Evolutionary conservation across 805 yeast genomes (phyloP), one percentile per base, ranked within the genome.

Genomic region (Cephaloascus albidus): DNA sequence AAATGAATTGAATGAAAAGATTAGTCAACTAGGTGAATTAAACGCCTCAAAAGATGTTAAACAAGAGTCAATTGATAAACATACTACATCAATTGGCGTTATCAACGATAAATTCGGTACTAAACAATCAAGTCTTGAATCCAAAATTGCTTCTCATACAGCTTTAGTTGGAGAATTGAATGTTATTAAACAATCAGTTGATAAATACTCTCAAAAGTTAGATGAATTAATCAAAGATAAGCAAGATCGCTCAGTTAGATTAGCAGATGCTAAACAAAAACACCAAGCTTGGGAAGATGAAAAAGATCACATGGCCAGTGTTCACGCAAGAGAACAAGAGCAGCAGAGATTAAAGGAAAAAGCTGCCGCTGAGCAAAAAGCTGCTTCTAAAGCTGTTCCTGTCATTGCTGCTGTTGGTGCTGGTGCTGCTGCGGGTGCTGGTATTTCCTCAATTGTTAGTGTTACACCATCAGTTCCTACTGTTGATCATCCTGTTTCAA

Each of bases 261-360:
- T 70, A 40, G 48, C 45, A 17, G 63, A 58, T 6, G 78, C 79
- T 16, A 57, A 64, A 45, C 51, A 64, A 35, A 55, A 70, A 36
- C 57, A 51, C 38, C 40, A 47, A 20, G 54, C 53, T 17, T 75
- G 80, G 80, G 63, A 65, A 43, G 48, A 48, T 4, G 77, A 74
- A 44, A 61, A 63, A 53, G 59, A 62, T 36, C 61, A 54, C n/a
- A 52, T 71, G 39, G 71, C 73, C 39, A 52, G 58, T 37, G 62
- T 63, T 37, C 66, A 66, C 39, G 74, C 72, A 17, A 54, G 57
- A 39, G 74, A 67, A 40, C 76, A 71, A 45, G 74, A 69, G 48
- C 55, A 63, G 39, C 48, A 63, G 40, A 57, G 65, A 42, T 53
- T 62, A 17, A 68, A 64, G 45, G 60, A 57, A 10, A 64, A 58